phyloP scores from a whole-genome alignment of 2,329 filamentous ascomycete species.

The Phaeosphaeriaceae sp. region DNA sequence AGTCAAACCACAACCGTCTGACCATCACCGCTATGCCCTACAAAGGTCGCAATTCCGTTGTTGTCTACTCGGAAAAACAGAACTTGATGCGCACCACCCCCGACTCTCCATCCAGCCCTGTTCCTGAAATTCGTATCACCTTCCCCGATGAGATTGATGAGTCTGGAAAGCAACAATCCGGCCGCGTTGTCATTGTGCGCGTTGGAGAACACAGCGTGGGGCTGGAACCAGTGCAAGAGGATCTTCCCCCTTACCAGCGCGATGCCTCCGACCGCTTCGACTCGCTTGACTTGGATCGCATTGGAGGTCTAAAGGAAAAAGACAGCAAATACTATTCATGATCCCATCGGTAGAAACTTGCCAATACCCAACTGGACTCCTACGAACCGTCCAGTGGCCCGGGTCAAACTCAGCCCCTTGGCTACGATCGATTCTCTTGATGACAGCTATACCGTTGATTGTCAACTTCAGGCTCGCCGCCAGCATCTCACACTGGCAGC shows the following conservation, averaged over 20 bases:
- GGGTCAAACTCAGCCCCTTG: conserved; percentile 36
- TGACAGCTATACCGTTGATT: conserved; percentile 42
- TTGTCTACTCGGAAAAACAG: conserved; percentile 81
- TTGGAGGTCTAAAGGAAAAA: conserved; percentile 95
- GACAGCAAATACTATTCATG: conserved; percentile 59
- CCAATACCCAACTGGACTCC: conserved; percentile 24
- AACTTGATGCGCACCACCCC: conserved; percentile 77
- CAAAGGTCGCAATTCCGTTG: conserved; percentile 69
- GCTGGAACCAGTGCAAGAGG: conserved; percentile 80
- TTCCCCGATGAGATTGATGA: conserved; percentile 96
- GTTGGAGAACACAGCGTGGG: conserved; percentile 90
- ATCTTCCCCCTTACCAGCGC: conserved; percentile 89
- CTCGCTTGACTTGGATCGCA: conserved; percentile 91
- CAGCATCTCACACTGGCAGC: conserved; percentile 17
- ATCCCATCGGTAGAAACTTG: conserved; percentile 1
- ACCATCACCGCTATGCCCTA: conserved; percentile 56
- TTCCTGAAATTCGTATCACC: conserved; percentile 97
- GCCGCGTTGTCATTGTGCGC: conserved; percentile 87
- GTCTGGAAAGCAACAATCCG: conserved; percentile 76
- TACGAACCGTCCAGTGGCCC: conserved; percentile 21
- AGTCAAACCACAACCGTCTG: conserved; percentile 62
- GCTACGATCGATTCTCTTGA: conserved; percentile 47
- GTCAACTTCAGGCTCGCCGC: conserved; percentile 26
- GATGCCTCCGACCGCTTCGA: conserved; percentile 82
- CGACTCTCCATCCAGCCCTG: conserved; percentile 76